Conservation (phyloP, 352 stramenopile species). For the Phytophthora europaea region DNA sequence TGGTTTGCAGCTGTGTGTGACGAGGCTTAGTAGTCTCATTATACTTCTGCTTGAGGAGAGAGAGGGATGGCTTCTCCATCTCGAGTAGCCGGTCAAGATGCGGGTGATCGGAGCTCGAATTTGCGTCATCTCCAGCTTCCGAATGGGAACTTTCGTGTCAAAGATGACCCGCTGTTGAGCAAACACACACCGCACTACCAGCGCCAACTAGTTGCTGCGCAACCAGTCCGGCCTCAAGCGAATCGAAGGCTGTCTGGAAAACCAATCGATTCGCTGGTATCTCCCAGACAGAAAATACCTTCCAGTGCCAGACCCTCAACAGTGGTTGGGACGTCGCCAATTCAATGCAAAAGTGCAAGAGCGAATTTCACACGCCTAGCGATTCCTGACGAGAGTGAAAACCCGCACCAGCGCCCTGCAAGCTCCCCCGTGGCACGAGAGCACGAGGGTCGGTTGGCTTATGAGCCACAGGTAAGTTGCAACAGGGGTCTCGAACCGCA, state of each 20-base stretch:
- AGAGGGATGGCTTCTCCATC: conserved; percentile 5
- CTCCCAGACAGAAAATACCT: conserved; percentile 29
- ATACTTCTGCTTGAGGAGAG: too few species aligned
- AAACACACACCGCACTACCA: conserved; percentile 45
- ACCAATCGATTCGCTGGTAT: conserved; percentile 18
- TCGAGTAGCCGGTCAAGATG: not conserved
- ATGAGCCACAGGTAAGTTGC: conserved; percentile 2
- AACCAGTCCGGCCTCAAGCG: conserved; percentile 25
- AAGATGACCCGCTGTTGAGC: conserved; percentile 45
- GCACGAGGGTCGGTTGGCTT: not conserved
- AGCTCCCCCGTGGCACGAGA: conserved; percentile 24
- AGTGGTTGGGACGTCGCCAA: conserved; percentile 17
- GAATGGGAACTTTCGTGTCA: conserved; percentile 37
- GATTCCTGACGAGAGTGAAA: conserved; percentile 15
- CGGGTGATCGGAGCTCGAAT: conserved; percentile 23
- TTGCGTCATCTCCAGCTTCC: conserved; percentile 50
- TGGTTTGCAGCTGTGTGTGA: not conserved
- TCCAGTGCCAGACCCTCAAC: conserved; percentile 4
- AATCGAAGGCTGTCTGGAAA: conserved; percentile 13
- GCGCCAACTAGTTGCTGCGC: conserved; percentile 10
- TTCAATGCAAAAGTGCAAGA: conserved; percentile 43
- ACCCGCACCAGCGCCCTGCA: conserved; percentile 1
- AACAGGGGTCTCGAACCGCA: conserved; percentile 15
- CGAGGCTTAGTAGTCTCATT: not conserved
- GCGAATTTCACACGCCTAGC: not conserved